Base-by-base conservation (phyloP, 306 rosid genomes). In the Calophaca sinica region DNA sequence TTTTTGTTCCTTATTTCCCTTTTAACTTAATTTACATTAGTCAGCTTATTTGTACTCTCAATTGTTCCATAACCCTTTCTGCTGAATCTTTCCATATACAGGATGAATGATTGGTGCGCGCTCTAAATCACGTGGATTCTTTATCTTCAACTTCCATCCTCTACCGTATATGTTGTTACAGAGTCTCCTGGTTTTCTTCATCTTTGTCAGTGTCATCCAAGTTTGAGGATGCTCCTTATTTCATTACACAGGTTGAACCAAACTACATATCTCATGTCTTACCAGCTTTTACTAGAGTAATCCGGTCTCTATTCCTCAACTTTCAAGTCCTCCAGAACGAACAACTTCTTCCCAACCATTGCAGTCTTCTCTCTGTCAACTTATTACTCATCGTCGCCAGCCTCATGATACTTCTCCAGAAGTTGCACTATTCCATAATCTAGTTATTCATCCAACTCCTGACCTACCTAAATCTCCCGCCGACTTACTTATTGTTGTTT, bases 31-130 rank as follows among this genome's bases (percentile, higher is more conserved):
- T 33, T 13, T 60, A 38, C 32, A 15, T 15, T 41, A 63, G 69
- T 2, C 68, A 7, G 28, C 51, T 63, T 15, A 36, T 35, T 7
- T 5, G 29, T n/a, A 35, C 5, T 32, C 63, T 31, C 8, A 61
- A 13, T 62, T 6, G 49, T 14, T 62, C 49, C 12, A 13, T 36
- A 11, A 36, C 48, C 31, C 9, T 36, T 15, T 62, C 2, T n/a
- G 48, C 11, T 35, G 46, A 57, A 57, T 57, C 61, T 57, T 57
- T 57, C 36, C 11, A 62, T 36, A 36, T 36, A n/a, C n/a, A 38
- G 29, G 46, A 62, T 11, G 35, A 1, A 5, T 6, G 1, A 31
- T 58, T 31, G 64, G 9, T 31, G 64, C 14, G 5, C 15, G 41
- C 9, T 58, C 32, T 20, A 12, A 48, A 48, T 48, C 50, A 45